phyloP scores from a whole-genome alignment of 345 rosid species.

The Populus alba region DNA sequence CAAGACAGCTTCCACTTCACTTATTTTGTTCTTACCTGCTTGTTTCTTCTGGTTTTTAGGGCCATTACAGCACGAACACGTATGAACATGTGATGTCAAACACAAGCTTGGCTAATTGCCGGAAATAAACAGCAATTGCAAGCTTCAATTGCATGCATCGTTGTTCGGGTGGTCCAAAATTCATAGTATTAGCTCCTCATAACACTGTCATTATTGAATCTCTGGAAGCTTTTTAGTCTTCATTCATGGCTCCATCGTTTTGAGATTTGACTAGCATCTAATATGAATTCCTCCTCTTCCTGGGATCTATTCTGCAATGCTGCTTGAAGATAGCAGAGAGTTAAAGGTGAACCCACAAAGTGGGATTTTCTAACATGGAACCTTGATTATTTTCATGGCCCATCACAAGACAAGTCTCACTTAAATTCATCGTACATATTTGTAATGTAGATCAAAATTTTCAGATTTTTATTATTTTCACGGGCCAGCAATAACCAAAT shows the following conservation, averaged over 20 bases:
- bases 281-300: neutral
- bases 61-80: neutral
- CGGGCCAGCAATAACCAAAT: constrained; percentile 3
- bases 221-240: constrained; percentile 5
- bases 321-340: neutral
- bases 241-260: constrained; percentile 26
- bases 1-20: neutral
- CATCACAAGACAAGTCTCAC: neutral
- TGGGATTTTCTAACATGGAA: neutral
- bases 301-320: neutral
- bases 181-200: neutral
- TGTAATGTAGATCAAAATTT: neutral
- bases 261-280: constrained; percentile 2
- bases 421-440: too few species aligned
- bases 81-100: neutral
- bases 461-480: neutral
- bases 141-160: constrained; percentile 15
- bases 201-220: neutral
- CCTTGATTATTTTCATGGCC: neutral
- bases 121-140: neutral
- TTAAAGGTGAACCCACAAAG: neutral
- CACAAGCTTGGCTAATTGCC: too few species aligned
- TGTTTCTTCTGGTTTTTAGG: neutral
- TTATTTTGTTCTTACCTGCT: neutral
- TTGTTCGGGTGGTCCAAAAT: constrained; percentile 8